Evolutionary conservation across 768 basidiomycete genomes (phyloP), one percentile per base, ranked within the genome.

Genomic region (Russula virescens): DNA sequence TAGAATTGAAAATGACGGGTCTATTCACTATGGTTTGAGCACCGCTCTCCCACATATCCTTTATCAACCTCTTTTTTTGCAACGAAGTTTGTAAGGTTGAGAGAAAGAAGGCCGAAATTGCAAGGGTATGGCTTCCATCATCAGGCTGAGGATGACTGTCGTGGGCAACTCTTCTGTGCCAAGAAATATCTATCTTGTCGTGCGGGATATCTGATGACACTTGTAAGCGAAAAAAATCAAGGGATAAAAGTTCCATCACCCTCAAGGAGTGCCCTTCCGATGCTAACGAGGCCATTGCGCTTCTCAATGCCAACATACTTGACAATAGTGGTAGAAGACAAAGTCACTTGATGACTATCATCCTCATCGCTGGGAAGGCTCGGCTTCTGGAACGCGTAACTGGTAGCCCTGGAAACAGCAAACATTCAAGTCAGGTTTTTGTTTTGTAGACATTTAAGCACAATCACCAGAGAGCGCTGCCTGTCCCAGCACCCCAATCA

Each of bases 41-140:
- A 48, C 91, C 93, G 68, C 91, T 92, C 50, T 89, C 81, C 94
- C 94, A 98, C 80, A 98, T 89, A 68, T 91, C 84, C 69, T 87
- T 85, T 28, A 95, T 79, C 49, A 93, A 70, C 2, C 78, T 75
- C 74, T 84, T 87, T 63, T 88, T 81, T 10, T 84, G 80, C 19
- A 85, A 68, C 45, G 83, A 72, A 2, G 81, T 83, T 5, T 85
- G 76, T 19, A 94, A 76, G 21, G 89, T 82, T n/a, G 89, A 86
- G 1, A 99, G 76, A 71, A 86, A 79, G 75, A 97, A 98, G 1
- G 94, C 89, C 19, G 91, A 92, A 34, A 99, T 70, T 2, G 90
- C 92, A 28, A 98, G 68, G 18, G 81, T 80, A 55, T 79, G 76
- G 31, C 73, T 70, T 21, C 83, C 85, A 16, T 82, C 73, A 21